Evolutionary conservation across 495 filamentous ascomycete species (phyloP), one percentile per base, ranked within the genome.

Genomic region (Endocarpon pusillum): DNA sequence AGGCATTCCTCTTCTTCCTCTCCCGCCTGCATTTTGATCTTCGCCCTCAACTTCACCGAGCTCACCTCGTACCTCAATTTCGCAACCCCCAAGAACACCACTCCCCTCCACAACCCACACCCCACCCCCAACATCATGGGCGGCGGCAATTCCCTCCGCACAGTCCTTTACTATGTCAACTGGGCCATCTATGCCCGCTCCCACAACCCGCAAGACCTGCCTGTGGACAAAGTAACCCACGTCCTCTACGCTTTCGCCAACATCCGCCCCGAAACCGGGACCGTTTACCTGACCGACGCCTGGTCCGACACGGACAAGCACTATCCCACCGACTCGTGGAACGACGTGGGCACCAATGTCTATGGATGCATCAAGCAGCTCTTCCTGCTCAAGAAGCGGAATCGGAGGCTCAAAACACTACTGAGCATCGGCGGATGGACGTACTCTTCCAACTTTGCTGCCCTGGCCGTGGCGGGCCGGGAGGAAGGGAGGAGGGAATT

Each of bases 341-440:
- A 66, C 42, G 72, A 79, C 30, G 32, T 38, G n/a, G 68, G 77
- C 15, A 77, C 64, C 32, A 89, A 92, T 53, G 64, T 89, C 35
- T 89, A 89, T 55, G 83, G 83, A 34, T 94, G 82, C 53, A 57
- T 87, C 26, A 97, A 96, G 65, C 89, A 96, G 60, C 71, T 97
- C 15, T 83, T 77, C 57, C 64, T 97, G 18, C 72, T 87, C 22
- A 97, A 97, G 66, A 78, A 78, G 48, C 61, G 69, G 38, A 75
- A 96, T 55, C 74, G 89, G 35, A 75, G 91, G 49, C 60, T 97
- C 29, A 94, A 96, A 56, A 66, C 92, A 4, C 65, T 96, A 7
- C 71, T 99, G 9, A 91, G 81, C 30, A 89, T 99, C 42, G 89
- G 89, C 39, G 89, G 89, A 19, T 96, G 91, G 89, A 93, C 86